Percentiles rank a stretch among this genome's conserved stretches.
Evolutionary conservation across 1,284 basidiomycete species (phyloP).

Genomic region (Malassezia equina): DNA sequence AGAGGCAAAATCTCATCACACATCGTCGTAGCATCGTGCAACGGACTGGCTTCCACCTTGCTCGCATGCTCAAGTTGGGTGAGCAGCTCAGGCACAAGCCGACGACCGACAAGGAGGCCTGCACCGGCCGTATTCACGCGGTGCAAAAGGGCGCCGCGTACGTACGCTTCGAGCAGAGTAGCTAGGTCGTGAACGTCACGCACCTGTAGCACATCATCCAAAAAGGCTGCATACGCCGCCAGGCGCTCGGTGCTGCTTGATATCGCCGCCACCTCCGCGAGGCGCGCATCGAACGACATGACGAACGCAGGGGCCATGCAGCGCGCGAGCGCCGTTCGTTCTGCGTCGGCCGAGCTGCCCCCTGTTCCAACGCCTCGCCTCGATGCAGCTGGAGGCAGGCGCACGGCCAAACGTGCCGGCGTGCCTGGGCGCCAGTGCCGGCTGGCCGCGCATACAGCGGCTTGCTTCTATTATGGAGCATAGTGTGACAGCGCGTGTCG

Average conservation of each 20-base stretch:
- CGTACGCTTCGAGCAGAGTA: background rate
- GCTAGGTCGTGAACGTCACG: background rate
- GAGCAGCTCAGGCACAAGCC: background rate
- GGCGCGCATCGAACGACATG: slow-evolving; percentile 4
- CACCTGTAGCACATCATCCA: background rate
- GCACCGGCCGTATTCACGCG: slow-evolving; percentile 6
- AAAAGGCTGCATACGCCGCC: background rate
- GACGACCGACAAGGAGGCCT: slow-evolving; percentile 11
- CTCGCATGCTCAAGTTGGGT: background rate
- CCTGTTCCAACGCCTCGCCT: background rate
- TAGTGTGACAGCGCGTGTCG: background rate
- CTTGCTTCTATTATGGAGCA: slow-evolving; percentile 5
- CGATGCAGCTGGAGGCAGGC: background rate
- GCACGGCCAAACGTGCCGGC: background rate
- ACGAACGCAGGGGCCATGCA: background rate
- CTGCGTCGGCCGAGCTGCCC: background rate
- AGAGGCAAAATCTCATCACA: background rate
- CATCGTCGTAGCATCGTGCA: background rate
- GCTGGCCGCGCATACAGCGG: slow-evolving; percentile 5
- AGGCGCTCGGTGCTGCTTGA: slow-evolving; percentile 3
- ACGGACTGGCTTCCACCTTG: background rate
- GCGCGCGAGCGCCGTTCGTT: background rate
- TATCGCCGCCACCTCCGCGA: background rate
- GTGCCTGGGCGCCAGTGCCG: background rate
- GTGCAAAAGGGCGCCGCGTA: slow-evolving; percentile 1